Evolutionary conservation across 139 green algal genomes (phyloP), one percentile per base, ranked within the genome.

Genomic region (Haematococcus sp.): DNA sequence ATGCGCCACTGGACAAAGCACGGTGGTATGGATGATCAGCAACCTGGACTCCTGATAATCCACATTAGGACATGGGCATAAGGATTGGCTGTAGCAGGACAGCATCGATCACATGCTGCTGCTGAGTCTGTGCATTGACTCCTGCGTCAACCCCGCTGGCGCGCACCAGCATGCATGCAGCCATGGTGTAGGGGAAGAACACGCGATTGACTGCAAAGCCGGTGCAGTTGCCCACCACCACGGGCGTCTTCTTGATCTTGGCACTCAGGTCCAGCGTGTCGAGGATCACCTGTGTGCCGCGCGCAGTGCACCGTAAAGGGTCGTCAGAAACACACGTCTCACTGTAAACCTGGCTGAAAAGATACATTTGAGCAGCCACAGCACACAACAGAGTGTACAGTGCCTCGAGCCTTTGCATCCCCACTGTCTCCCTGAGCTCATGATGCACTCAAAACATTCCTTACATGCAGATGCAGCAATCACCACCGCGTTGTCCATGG

Each of bases 141-240:
- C n/a, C n/a, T n/a, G n/a, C n/a, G n/a, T n/a, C n/a, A 11, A 11
- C 40, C 7, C 40, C 40, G 40, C 40, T 11, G 11, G 7, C 68
- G 33, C 43, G 2, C 67, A 79, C 79, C 51, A 98, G 89, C 80
- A 99, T 72, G 83, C 86, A 94, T 17, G 95, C 96, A 7, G 90
- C 86, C 86, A 94, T 96, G 33, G 93, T 98, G 94, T 99, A 99
- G 20, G 96, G 96, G 87, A 99, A 99, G 89, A 98, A 99, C 22
- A 98, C 93, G 32, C 96, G 85, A 86, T 99, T 99, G 40, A 99
- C 95, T 0, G 95, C 95, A 86, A 99, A 99, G 31, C 96, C 81
- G 19, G 95, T 99, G 89, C 96, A 99, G 89, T 99, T 99, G 73
- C 94, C 96, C 30, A 99, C 96, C 63, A 99, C 90, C 25, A 99